Conservation (phyloP, 306 rosid genomes). For the Vigna hirtella region DNA sequence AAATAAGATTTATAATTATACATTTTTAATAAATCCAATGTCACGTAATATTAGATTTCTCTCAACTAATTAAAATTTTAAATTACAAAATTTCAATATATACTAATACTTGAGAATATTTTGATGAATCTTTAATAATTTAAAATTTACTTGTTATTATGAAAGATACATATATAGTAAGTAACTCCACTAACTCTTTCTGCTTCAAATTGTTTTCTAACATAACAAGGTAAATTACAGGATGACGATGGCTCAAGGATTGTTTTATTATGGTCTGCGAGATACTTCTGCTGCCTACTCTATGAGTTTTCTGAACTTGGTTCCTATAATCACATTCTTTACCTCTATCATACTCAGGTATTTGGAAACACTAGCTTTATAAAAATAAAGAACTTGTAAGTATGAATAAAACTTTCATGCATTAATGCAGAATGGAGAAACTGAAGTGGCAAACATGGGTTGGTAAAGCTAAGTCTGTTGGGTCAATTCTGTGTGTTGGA, state of each 20-base stretch:
- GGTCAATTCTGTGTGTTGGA: conserved; percentile 64
- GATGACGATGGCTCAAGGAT: conserved; percentile 58
- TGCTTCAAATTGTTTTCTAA: neutral
- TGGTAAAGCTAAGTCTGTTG: conserved; percentile 56
- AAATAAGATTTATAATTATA: too few species aligned
- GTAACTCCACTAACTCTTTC: too few species aligned
- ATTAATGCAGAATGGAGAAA: conserved; percentile 56
- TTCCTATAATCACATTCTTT: conserved; percentile 67
- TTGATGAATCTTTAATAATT: too few species aligned
- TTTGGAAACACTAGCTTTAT: neutral
- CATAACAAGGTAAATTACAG: conserved; percentile 45
- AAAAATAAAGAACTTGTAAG: too few species aligned
- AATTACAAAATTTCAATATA: too few species aligned
- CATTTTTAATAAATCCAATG: too few species aligned
- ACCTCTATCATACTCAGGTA: conserved; percentile 57
- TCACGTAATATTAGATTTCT: too few species aligned
- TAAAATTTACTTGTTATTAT: too few species aligned
- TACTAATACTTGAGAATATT: too few species aligned
- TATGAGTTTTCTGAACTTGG: conserved; percentile 63
- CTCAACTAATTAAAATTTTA: too few species aligned
- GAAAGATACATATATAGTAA: too few species aligned
- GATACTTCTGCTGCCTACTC: conserved; percentile 78
- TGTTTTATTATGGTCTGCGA: conserved; percentile 70
- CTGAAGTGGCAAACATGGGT: conserved; percentile 38
- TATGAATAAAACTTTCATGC: too few species aligned